Conservation (phyloP, 2,329 filamentous ascomycete genomes). For the Cordyceps cicadae region DNA sequence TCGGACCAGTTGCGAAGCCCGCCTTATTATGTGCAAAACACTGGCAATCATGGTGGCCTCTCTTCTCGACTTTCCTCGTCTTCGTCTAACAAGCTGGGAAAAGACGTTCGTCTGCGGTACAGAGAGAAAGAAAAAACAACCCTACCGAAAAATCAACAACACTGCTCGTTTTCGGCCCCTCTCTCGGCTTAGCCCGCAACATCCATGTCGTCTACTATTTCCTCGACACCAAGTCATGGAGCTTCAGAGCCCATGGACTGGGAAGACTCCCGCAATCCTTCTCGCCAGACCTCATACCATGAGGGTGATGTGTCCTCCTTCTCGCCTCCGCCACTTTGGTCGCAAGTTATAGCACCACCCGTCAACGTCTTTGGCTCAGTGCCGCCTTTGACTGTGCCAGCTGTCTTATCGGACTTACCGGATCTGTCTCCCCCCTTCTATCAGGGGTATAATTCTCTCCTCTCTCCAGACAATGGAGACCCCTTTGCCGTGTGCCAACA, state of each 20-base stretch:
- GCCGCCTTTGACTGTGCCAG: background rate
- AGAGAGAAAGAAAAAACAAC: background rate
- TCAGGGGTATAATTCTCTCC: background rate
- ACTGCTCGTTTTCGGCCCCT: background rate
- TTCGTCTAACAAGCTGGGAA: background rate
- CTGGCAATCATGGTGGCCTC: background rate
- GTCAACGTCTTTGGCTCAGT: background rate
- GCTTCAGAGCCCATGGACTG: background rate
- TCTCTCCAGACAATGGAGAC: background rate
- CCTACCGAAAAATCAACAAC: background rate
- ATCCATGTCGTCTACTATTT: conserved; percentile 7
- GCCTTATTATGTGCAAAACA: conserved; percentile 8
- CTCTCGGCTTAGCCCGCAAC: background rate
- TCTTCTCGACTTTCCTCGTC: background rate
- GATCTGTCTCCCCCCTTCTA: background rate
- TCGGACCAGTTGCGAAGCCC: background rate
- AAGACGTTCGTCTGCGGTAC: background rate
- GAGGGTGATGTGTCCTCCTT: background rate
- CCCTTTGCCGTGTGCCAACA: background rate
- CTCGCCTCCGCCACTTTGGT: background rate
- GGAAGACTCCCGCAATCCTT: background rate
- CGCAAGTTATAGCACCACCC: background rate
- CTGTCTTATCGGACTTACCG: background rate
- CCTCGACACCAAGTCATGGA: conserved; percentile 1
- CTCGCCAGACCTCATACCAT: conserved; percentile 5